These are phyloP conservation scores for Lepraria neglecta DNA, from an alignment of 495 filamentous ascomycete genomes.

Conservation along the genomic window DNA sequence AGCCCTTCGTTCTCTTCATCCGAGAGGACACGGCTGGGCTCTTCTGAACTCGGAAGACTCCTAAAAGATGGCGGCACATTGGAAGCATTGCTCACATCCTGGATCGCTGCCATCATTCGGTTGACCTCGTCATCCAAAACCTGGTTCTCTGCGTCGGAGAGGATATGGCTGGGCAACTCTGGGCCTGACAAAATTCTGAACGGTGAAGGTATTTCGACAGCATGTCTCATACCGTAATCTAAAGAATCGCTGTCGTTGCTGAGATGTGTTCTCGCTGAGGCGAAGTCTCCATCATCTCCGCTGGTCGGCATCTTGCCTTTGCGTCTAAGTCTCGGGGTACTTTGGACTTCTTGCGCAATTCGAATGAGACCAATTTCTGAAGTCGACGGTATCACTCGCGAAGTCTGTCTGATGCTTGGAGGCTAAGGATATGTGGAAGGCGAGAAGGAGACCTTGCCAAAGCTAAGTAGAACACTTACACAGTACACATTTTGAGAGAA, in stretches of 20 bases:
- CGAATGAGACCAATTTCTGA: not conserved
- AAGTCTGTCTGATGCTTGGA: not conserved
- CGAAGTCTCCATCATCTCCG: not conserved
- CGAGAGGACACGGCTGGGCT: not conserved
- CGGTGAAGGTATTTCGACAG: too few relatives aligned
- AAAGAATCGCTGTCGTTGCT: too few relatives aligned
- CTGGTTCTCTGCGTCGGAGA: too few relatives aligned
- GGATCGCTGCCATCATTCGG: not conserved
- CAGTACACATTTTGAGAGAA: too few relatives aligned
- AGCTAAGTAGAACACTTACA: too few relatives aligned
- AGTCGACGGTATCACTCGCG: not conserved
- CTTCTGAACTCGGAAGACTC: not conserved
- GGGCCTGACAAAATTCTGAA: too few relatives aligned
- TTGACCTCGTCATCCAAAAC: not conserved
- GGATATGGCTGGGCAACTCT: too few relatives aligned
- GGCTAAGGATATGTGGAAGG: too few relatives aligned
- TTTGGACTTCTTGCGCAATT: not conserved
- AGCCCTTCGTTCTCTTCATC: constrained; percentile 1
- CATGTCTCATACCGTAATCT: too few relatives aligned
- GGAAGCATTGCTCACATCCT: not conserved
- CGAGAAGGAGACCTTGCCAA: too few relatives aligned
- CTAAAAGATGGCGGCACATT: not conserved
- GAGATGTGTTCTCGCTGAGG: not conserved
- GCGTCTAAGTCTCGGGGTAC: too few relatives aligned
- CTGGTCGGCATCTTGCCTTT: not conserved